phyloP scores from a whole-genome alignment of 2,329 filamentous ascomycete species.

The Cladosporium velox region DNA sequence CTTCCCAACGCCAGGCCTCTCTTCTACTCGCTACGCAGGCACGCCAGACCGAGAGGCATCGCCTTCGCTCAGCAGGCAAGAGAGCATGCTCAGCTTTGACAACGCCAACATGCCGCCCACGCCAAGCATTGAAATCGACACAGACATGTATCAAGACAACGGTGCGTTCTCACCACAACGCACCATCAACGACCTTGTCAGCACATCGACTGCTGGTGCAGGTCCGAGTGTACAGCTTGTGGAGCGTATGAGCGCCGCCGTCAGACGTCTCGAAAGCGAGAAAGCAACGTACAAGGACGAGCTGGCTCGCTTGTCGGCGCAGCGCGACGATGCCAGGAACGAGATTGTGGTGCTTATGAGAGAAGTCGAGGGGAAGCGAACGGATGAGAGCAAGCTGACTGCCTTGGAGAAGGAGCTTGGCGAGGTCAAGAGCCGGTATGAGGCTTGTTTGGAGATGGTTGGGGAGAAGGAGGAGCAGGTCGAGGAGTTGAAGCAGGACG shows the following conservation, averaged over 20 bases:
- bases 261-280: constrained; percentile 86
- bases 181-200: constrained; percentile 59
- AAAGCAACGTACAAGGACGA: constrained; percentile 89
- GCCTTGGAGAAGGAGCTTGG: constrained; percentile 68
- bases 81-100: constrained; percentile 46
- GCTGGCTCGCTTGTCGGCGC: constrained; percentile 72
- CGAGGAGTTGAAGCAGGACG: constrained; percentile 85
- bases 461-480: constrained; percentile 96
- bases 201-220: constrained; percentile 75
- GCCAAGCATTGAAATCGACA: constrained; percentile 52
- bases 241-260: constrained; percentile 91
- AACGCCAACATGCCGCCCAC: constrained; percentile 41
- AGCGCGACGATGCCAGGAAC: constrained; percentile 86
- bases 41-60: constrained; percentile 29
- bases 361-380: constrained; percentile 72
- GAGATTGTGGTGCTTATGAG: constrained; percentile 91
- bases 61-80: constrained; percentile 44
- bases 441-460: constrained; percentile 89
- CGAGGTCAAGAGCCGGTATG: constrained; percentile 74
- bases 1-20: constrained; percentile 25
- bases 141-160: constrained; percentile 58
- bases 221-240: constrained; percentile 94
- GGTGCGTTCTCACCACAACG: constrained; percentile 65
- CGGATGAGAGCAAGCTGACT: constrained; percentile 60
- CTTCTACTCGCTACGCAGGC: constrained; percentile 24